Evolutionary conservation across 371 early-diverging fungal species (phyloP).

Genomic region (Funneliformis caledonium): DNA sequence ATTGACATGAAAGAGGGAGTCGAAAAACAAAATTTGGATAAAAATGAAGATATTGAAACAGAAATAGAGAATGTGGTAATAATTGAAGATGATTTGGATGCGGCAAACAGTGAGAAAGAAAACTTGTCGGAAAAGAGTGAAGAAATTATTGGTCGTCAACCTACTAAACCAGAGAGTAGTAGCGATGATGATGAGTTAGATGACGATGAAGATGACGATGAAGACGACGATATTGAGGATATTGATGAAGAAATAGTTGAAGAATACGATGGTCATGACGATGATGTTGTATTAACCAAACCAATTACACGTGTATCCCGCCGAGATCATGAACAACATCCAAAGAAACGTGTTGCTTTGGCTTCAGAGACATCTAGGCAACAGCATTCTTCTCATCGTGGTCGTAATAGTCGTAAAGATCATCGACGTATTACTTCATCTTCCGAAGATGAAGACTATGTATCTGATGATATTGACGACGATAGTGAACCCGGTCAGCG

Average conservation of each 20-base stretch:
- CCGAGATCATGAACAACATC: slow-evolving; percentile 34
- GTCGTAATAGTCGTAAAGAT: slow-evolving; percentile 15
- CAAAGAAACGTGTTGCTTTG: slow-evolving; percentile 28
- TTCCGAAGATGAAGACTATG: slow-evolving; percentile 31
- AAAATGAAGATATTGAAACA: neutral
- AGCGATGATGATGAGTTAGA: slow-evolving; percentile 37
- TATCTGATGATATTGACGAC: slow-evolving; percentile 33
- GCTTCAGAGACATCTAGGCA: slow-evolving; percentile 21
- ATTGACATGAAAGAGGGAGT: neutral
- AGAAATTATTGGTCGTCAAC: slow-evolving; percentile 2
- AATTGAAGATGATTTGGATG: slow-evolving; percentile 21
- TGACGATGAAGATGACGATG: slow-evolving; percentile 45
- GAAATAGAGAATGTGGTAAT: neutral
- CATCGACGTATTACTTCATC: slow-evolving; percentile 17
- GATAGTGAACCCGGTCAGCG: slow-evolving; percentile 35
- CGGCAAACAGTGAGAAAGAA: slow-evolving; percentile 7
- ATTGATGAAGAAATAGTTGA: slow-evolving; percentile 34
- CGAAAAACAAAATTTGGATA: slow-evolving; percentile 39
- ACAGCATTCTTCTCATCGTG: slow-evolving; percentile 28
- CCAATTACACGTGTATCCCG: slow-evolving; percentile 31
- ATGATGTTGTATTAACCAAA: slow-evolving; percentile 28
- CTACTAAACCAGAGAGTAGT: slow-evolving; percentile 7
- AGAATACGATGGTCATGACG: slow-evolving; percentile 32
- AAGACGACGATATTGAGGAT: slow-evolving; percentile 40
- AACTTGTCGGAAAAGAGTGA: slow-evolving; percentile 2